Conservation (phyloP, 768 basidiomycete species). For the Antrodiella citrinella region DNA sequence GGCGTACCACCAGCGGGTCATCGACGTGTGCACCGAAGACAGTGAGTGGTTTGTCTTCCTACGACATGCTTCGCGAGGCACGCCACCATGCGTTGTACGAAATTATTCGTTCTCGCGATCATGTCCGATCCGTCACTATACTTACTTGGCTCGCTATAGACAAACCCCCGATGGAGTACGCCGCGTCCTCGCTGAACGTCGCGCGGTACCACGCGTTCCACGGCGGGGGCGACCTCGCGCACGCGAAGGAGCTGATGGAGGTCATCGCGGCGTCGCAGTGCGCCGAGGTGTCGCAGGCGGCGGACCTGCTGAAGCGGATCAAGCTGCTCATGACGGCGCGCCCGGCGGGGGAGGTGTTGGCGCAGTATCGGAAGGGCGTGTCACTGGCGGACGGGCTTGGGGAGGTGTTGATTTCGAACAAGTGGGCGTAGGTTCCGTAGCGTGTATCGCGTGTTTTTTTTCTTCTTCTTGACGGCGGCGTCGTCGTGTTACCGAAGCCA, state of each 20-base stretch:
- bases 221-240: conserved; percentile 52
- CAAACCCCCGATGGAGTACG: conserved; percentile 68
- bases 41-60: conserved; percentile 34
- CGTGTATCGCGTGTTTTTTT: no score
- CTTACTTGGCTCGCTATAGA: conserved; percentile 26
- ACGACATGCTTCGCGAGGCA: conserved; percentile 17
- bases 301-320: conserved; percentile 57
- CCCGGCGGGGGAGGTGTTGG: neutral
- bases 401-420: no score
- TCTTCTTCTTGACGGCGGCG: no score
- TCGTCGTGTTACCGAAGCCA: no score
- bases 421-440: no score
- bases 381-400: neutral
- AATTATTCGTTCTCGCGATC: neutral
- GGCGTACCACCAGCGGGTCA: conserved; percentile 74
- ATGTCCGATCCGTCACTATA: neutral
- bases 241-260: conserved; percentile 70
- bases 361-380: neutral
- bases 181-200: conserved; percentile 77
- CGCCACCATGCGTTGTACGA: conserved; percentile 2
- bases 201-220: conserved; percentile 69
- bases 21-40: conserved; percentile 62
- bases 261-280: conserved; percentile 70
- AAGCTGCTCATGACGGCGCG: conserved; percentile 9
- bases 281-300: conserved; percentile 70